phyloP scores from a whole-genome alignment of 257 asterid species.

The Coffea canephora region DNA sequence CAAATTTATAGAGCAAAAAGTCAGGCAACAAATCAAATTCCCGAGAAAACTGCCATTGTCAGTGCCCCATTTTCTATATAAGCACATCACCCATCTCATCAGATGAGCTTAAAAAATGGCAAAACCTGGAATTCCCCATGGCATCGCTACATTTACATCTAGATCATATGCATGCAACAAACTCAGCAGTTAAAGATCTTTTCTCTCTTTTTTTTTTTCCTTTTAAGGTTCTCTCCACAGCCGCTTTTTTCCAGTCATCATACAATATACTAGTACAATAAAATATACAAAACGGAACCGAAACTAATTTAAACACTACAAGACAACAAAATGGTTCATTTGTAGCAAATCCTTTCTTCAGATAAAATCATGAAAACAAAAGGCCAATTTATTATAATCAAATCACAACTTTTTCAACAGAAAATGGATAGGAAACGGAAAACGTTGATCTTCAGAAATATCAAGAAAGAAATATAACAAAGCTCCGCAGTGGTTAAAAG shows the following conservation, averaged over 20 bases:
- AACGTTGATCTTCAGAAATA: conserved; percentile 6
- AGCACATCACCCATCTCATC: neutral
- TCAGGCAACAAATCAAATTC: neutral
- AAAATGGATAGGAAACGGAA: neutral
- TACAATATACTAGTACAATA: neutral
- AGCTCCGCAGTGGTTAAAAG: neutral
- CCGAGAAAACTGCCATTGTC: neutral
- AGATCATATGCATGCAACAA: neutral
- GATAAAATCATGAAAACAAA: too few relatives aligned
- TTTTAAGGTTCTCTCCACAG: neutral
- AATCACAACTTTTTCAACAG: neutral
- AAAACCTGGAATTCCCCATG: neutral
- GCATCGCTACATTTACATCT: neutral
- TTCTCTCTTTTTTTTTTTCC: neutral
- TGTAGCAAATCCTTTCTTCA: too few relatives aligned
- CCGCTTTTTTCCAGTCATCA: neutral
- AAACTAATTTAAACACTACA: neutral
- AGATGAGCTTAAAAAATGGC: neutral
- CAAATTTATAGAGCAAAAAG: neutral
- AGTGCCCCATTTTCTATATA: neutral
- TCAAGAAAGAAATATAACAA: neutral
- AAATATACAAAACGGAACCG: neutral
- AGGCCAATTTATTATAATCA: neutral
- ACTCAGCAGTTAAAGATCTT: neutral
- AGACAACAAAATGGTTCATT: too few relatives aligned